phyloP scores from a whole-genome alignment of 163 green algal genomes.

The Volvox carteri region DNA sequence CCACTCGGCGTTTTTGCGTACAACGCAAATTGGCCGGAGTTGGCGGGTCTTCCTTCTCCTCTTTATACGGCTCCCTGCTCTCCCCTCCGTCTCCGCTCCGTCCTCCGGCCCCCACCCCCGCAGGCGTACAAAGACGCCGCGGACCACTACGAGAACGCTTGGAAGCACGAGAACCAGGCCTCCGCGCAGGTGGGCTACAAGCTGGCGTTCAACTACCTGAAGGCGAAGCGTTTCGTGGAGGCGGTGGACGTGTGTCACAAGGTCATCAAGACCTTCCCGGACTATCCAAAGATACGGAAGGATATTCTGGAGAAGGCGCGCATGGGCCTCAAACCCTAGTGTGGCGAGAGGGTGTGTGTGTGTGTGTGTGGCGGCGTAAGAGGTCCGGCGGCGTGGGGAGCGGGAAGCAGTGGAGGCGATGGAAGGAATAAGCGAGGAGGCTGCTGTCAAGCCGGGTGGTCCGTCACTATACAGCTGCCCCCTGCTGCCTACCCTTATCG shows the following conservation, averaged over 20 bases:
- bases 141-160: constrained; percentile 84
- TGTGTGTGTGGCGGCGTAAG: not conserved
- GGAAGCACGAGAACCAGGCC: constrained; percentile 73
- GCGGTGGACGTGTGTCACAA: constrained; percentile 84
- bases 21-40: too few species aligned
- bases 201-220: constrained; percentile 89
- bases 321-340: constrained; percentile 67
- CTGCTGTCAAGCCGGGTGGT: too few species aligned
- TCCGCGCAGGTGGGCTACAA: constrained; percentile 76
- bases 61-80: too few species aligned
- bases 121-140: constrained; percentile 86
- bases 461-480: too few species aligned
- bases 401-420: not conserved
- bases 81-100: not conserved
- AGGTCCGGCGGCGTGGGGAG: not conserved
- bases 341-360: too few species aligned
- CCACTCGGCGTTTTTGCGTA: too few species aligned
- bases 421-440: not conserved
- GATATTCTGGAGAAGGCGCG: constrained; percentile 86
- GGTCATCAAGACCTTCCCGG: constrained; percentile 78
- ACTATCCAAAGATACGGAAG: constrained; percentile 81
- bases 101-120: not conserved
- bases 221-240: constrained; percentile 69
- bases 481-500: too few species aligned
- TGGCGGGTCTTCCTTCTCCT: too few species aligned